Evolutionary conservation across 208 protist genomes (phyloP).

Genomic region (Leishmania braziliensis): DNA sequence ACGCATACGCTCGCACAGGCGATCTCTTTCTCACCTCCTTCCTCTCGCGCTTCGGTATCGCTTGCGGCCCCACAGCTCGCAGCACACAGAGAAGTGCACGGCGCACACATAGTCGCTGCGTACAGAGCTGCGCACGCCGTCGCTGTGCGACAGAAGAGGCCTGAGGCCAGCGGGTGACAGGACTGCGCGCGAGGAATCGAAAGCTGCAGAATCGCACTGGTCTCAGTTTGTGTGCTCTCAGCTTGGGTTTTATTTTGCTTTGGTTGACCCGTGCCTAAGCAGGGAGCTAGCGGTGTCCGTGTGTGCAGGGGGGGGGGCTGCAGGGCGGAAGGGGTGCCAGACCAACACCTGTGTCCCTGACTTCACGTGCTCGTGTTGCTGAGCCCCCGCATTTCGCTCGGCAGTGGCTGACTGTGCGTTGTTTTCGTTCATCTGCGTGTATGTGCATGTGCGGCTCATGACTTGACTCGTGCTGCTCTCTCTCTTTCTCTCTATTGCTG

Average conservation of each 20-base stretch:
- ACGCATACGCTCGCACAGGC: not conserved
- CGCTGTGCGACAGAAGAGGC: not conserved
- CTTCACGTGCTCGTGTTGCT: not conserved
- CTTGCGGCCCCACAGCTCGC: no score
- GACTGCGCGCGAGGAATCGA: not conserved
- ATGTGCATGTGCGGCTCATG: not conserved
- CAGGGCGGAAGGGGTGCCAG: not conserved
- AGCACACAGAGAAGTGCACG: not conserved
- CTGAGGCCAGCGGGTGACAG: not conserved
- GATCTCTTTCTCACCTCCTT: not conserved
- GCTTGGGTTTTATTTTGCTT: not conserved
- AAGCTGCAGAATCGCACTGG: not conserved
- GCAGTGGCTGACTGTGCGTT: not conserved
- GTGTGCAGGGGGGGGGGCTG: not conserved
- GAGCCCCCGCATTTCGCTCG: not conserved
- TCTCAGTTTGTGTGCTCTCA: not conserved
- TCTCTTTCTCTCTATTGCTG: no score
- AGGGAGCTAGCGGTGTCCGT: not conserved
- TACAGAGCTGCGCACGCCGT: not conserved
- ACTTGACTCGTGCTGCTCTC: not conserved
- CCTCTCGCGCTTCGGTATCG: no score
- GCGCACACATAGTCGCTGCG: not conserved
- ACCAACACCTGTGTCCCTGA: not conserved
- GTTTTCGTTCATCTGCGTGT: not conserved
- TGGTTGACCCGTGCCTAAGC: not conserved